These are phyloP conservation scores for Eudorina sp. DNA, from an alignment of 139 green algal genomes.

Conservation along the genomic window DNA sequence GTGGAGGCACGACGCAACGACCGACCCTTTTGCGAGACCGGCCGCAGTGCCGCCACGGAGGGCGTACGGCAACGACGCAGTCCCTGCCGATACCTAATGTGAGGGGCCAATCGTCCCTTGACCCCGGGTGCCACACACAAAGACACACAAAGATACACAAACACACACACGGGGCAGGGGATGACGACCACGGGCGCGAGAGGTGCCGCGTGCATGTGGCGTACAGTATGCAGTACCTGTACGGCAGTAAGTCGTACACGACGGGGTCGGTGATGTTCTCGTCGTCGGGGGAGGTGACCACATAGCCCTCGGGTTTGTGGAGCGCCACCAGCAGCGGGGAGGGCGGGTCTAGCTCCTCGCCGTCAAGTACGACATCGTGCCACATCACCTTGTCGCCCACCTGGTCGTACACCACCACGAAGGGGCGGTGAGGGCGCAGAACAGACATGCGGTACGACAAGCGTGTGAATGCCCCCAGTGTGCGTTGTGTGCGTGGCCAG, in stretches of 20 bases:
- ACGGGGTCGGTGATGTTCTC: conserved; percentile 59
- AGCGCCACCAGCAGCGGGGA: conserved; percentile 60
- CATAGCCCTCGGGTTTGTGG: conserved; percentile 71
- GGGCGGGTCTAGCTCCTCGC: conserved; percentile 65
- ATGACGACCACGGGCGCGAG: neutral
- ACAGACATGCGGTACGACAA: too few species aligned
- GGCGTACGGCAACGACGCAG: too few species aligned
- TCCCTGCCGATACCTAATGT: too few species aligned
- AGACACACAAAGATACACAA: neutral
- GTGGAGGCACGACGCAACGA: too few species aligned
- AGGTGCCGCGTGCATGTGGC: neutral
- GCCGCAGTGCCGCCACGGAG: too few species aligned
- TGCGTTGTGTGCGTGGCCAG: too few species aligned
- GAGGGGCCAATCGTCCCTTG: too few species aligned
- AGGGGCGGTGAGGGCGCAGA: too few species aligned
- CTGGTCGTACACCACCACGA: too few species aligned
- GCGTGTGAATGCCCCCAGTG: too few species aligned
- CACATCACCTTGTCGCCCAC: conserved; percentile 68
- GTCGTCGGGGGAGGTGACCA: conserved; percentile 70
- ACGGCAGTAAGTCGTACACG: conserved; percentile 76
- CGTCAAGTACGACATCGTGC: conserved; percentile 60
- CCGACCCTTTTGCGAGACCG: too few species aligned
- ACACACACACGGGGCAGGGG: neutral
- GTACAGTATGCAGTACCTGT: conserved; percentile 58
- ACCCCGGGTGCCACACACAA: neutral